Evolutionary conservation across 1,284 basidiomycete species (phyloP), one percentile per base, ranked within the genome.

Genomic region (Cystobasidium slooffiae): DNA sequence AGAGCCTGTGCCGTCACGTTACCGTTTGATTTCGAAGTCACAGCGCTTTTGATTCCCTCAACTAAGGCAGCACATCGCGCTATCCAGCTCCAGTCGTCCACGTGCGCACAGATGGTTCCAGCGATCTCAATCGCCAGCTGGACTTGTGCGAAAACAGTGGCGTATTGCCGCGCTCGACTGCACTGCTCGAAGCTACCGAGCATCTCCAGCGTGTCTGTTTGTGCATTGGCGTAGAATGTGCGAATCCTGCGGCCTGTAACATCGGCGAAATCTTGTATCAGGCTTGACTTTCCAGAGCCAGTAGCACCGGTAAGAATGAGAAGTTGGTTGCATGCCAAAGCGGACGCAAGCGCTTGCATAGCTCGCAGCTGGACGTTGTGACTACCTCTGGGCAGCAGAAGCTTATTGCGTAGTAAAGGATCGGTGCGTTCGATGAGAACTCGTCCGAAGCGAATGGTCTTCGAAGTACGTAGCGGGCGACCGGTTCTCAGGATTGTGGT

Each of bases 151-250:
- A 78, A 70, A 47, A 86, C 90, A 67, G 96, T 88, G 85, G 64
- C 6, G 7, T 22, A 24, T 7, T 51, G 41, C 18, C 44, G 64
- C 51, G 47, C 64, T 9, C 16, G 37, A 53, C 37, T 66, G 31
- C 59, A 88, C 86, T 99, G 97, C 83, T 99, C 97, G 80, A 98
- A 99, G 78, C 92, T 91, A 61, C 97, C 97, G 51, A 99, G 84
- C 47, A 99, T 90, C 82, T 99, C 97, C 80, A 90, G 90, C 0
- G 94, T 93, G 81, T 99, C 97, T 18, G 93, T 94, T 7, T 93
- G 90, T 61, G 88, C 89, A 81, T 92, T 96, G 82, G 98, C 86
- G 24, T 88, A 86, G 61, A 98, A 86, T 81, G 93, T 91, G 56
- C 87, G 86, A 0, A 98, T 85, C 18, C 81, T 74, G 62, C 87